Evolutionary conservation across 352 stramenopile species (phyloP).

Genomic region (Globisporangium viniferum): DNA sequence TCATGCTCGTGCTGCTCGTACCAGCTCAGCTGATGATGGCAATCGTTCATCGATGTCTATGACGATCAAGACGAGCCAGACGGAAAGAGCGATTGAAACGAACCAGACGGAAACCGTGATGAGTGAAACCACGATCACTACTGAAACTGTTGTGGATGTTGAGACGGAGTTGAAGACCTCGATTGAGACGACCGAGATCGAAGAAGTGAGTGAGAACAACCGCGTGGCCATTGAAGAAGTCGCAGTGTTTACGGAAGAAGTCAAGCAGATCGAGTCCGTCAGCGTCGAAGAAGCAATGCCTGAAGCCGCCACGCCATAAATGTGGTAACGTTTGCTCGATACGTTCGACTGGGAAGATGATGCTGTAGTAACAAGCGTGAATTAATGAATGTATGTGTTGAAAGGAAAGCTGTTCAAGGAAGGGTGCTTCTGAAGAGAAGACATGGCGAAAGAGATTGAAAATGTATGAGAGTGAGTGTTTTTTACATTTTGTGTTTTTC

Average conservation of each 20-base stretch:
- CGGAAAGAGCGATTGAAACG: not conserved
- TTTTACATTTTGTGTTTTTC: not conserved
- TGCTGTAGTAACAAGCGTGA: not conserved
- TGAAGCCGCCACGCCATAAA: not conserved
- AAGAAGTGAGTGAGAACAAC: slow-evolving; percentile 16
- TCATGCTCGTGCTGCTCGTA: not conserved
- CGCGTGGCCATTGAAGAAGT: slow-evolving; percentile 6
- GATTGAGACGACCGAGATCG: not conserved
- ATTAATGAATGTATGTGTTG: slow-evolving; percentile 1
- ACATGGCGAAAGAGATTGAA: no score
- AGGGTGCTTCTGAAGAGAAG: no score
- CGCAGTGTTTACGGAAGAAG: not conserved
- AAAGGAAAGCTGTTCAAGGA: no score
- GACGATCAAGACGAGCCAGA: not conserved
- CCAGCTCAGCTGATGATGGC: slow-evolving; percentile 8
- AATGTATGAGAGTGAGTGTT: not conserved
- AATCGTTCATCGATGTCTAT: not conserved
- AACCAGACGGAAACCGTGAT: slow-evolving; percentile 1
- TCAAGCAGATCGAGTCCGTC: not conserved
- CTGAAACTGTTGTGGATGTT: not conserved
- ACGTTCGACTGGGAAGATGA: not conserved
- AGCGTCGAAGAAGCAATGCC: not conserved
- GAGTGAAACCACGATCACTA: not conserved
- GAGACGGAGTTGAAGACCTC: slow-evolving; percentile 10
- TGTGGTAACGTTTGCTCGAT: not conserved